Percentiles rank a stretch among this genome's conserved stretches.
Evolutionary conservation across 208 protist species (phyloP).

Genomic region (Trypanosoma grayi): DNA sequence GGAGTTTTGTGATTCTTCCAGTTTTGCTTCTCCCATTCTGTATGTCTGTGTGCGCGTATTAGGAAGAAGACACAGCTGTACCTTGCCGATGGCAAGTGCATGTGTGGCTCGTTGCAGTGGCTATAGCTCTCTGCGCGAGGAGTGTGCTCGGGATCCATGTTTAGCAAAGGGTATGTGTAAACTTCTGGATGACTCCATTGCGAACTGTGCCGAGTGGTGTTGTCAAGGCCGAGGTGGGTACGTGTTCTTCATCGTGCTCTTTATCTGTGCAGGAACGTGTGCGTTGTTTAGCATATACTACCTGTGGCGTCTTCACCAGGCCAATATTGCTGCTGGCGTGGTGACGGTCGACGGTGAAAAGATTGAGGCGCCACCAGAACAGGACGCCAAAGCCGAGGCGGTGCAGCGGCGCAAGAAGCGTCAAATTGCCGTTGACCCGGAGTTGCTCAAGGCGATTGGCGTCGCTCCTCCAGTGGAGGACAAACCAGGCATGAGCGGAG

Average conservation of each 20-base stretch:
- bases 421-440: slow-evolving; percentile 51
- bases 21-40: slow-evolving; percentile 13
- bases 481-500: neutral
- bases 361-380: slow-evolving; percentile 26
- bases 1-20: neutral
- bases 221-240: slow-evolving; percentile 61
- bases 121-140: slow-evolving; percentile 61
- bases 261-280: slow-evolving; percentile 72
- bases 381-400: slow-evolving; percentile 32
- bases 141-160: slow-evolving; percentile 75
- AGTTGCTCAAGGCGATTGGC: slow-evolving; percentile 37
- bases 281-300: slow-evolving; percentile 65
- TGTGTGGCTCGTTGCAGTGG: slow-evolving; percentile 66
- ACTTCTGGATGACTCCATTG: slow-evolving; percentile 33
- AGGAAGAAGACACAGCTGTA: slow-evolving; percentile 7
- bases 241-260: slow-evolving; percentile 77
- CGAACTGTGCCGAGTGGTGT: slow-evolving; percentile 76
- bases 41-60: neutral
- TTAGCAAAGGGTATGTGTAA: slow-evolving; percentile 66
- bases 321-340: slow-evolving; percentile 63
- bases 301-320: slow-evolving; percentile 69
- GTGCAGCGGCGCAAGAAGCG: slow-evolving; percentile 48
- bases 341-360: slow-evolving; percentile 52
- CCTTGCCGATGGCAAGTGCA: slow-evolving; percentile 7
- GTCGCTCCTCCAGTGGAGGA: slow-evolving; percentile 8